Base-by-base conservation (phyloP, 1,284 basidiomycete genomes). In the Microbotryum lychnidis-dioicae region DNA sequence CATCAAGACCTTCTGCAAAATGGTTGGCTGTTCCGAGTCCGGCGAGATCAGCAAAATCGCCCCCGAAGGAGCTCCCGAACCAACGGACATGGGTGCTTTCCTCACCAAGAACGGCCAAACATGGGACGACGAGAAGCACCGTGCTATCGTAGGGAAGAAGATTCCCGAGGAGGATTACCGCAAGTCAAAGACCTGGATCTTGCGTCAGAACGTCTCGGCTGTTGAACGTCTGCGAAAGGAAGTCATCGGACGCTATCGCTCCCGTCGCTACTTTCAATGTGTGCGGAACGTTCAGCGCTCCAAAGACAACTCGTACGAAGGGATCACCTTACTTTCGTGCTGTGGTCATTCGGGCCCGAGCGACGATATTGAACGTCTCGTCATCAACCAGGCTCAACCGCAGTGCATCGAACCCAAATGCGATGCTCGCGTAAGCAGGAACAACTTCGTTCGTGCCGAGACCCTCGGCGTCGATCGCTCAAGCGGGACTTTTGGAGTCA, bases 291-390 rank as follows among this genome's bases (percentile, higher is more conserved):
- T 92, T 47, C 91, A 94, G 73, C 86, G 83, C 69, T 52, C 60
- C 56, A 6, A 57, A 48, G 37, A 76, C 67, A 76, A 84, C n/a
- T 80, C 84, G 2, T 79, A 85, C 63, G 77, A 81, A 14, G 86
- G 90, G 57, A 82, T 90, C 68, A 85, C 88, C 12, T 85, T 94
- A 3, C 79, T 93, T 27, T 92, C 90, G 3, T 91, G 89, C 31
- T 96, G 91, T 70, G 91, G 91, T 8, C 91, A 96, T 73, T 84
- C 83, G 69, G 89, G 91, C 4, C 92, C 89, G 71, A 75, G 82
- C 69, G 75, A 79, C 2, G 91, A 89, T 71, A 42, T 42, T 16
- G 37, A 42, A 18, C 37, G 37, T 16, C 16, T 42, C 37, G 37
- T 42, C 37, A 87, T 94, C 65, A 80, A 78, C 58, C 76, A 78